A percentile compares a stretch with the other conserved stretches of the same genome.
These are phyloP conservation scores for Metschnikowia colocasiae DNA, from an alignment of 805 yeast species.

Conservation along the genomic window DNA sequence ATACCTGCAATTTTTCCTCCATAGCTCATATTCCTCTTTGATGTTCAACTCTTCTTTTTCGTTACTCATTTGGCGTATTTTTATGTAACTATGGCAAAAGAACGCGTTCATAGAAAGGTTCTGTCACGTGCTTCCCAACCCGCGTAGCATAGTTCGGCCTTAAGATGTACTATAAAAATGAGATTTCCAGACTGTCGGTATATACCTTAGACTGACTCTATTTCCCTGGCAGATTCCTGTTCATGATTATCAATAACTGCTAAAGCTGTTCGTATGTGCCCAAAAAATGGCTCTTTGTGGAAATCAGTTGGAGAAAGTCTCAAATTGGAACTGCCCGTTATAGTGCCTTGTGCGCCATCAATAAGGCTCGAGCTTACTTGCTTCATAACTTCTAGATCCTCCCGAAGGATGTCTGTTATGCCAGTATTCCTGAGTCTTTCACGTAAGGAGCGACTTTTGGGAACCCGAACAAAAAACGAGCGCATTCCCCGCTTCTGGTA, in stretches of 20 bases:
- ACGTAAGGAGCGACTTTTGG: slow-evolving; percentile 24
- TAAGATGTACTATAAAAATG: neutral
- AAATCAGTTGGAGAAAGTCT: neutral
- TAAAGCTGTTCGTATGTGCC: slow-evolving; percentile 3
- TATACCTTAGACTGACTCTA: slow-evolving; percentile 7
- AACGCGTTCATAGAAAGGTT: neutral
- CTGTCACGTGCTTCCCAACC: slow-evolving; percentile 1
- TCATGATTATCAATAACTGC: neutral
- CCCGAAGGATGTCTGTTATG: slow-evolving; percentile 22
- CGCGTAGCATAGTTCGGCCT: neutral
- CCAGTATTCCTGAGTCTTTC: slow-evolving; percentile 30
- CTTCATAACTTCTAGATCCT: slow-evolving; percentile 20
- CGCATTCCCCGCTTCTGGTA: slow-evolving; percentile 31
- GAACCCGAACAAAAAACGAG: slow-evolving; percentile 36
- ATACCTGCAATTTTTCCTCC: slow-evolving; percentile 77
- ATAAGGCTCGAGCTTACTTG: slow-evolving; percentile 12
- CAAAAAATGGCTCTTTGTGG: slow-evolving; percentile 1
- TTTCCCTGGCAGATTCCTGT: slow-evolving; percentile 7
- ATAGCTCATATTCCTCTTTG: slow-evolving; percentile 66
- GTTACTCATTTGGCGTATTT: slow-evolving; percentile 8
- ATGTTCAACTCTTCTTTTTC: slow-evolving; percentile 27
- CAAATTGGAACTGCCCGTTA: neutral
- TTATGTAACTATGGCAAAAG: neutral
- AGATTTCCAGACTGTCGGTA: neutral
- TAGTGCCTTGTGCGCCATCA: neutral